Percentiles rank a stretch among this genome's conserved stretches.
phyloP scores from a whole-genome alignment of 2,329 filamentous ascomycete genomes.

The Colletotrichum lini region DNA sequence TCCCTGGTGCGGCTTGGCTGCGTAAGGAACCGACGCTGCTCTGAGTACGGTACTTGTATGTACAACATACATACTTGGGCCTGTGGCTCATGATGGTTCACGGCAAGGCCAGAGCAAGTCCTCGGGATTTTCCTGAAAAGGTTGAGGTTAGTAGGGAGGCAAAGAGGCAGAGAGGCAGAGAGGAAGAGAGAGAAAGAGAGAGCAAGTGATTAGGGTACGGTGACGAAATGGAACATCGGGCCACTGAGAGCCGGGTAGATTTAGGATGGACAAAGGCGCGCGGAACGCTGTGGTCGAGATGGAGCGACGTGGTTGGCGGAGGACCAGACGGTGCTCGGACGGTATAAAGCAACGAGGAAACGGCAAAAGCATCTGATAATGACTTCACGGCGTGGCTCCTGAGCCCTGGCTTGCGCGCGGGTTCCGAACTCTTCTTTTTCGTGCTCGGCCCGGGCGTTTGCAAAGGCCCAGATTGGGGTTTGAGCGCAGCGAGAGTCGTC shows the following conservation, averaged over 20 bases:
- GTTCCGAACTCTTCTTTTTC: slow-evolving; percentile 21
- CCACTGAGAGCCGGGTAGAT: not conserved
- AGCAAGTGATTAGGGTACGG: not conserved
- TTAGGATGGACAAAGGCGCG: not conserved
- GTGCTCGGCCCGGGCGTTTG: slow-evolving; percentile 11
- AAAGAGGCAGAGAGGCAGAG: too few species aligned
- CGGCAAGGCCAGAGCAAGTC: not conserved
- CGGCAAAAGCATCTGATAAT: slow-evolving; percentile 41
- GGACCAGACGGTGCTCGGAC: slow-evolving; percentile 35
- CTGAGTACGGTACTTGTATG: too few species aligned
- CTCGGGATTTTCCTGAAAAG: not conserved
- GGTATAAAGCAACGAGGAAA: slow-evolving; percentile 34
- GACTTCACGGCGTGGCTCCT: slow-evolving; percentile 36
- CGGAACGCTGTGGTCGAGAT: slow-evolving; percentile 12
- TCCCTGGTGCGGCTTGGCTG: slow-evolving; percentile 11
- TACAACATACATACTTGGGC: not conserved
- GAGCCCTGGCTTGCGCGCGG: not conserved
- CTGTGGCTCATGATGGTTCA: not conserved
- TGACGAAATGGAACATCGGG: slow-evolving; percentile 3
- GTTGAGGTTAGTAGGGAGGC: not conserved
- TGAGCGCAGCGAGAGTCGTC: slow-evolving; percentile 3
- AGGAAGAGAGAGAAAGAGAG: not conserved
- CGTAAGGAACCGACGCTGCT: too few species aligned
- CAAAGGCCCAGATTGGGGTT: not conserved
- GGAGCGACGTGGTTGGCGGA: slow-evolving; percentile 25